A percentile compares a stretch with the other conserved stretches of the same genome.
Conservation (phyloP, 208 protist genomes). For the Acanthamoeba royreba region DNA sequence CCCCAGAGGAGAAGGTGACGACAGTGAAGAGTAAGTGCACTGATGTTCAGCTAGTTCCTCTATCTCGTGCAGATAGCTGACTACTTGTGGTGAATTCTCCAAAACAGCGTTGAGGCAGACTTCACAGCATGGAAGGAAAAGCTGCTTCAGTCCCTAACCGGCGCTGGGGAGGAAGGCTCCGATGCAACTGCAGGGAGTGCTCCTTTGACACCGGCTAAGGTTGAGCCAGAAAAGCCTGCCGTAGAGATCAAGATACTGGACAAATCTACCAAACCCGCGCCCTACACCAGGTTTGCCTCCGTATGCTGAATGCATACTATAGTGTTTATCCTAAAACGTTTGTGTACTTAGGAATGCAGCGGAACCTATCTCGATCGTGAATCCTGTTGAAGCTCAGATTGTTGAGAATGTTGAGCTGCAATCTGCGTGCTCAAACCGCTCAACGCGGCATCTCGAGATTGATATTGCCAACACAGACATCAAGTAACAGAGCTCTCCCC, state of each 20-base stretch:
- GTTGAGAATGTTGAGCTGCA: slow-evolving; percentile 62
- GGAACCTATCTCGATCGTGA: background rate
- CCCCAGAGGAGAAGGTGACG: slow-evolving; percentile 72
- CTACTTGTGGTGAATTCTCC: background rate
- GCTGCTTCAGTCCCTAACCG: background rate
- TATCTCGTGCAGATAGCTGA: background rate
- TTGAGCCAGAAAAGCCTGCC: background rate
- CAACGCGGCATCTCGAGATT: slow-evolving; percentile 86
- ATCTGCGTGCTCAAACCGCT: slow-evolving; percentile 58
- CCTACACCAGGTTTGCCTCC: background rate
- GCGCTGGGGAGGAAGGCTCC: background rate
- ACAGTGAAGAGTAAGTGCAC: slow-evolving; percentile 62
- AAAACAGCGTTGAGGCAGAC: slow-evolving; percentile 74
- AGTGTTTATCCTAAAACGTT: too few species aligned
- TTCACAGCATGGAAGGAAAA: slow-evolving; percentile 76
- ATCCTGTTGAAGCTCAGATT: slow-evolving; percentile 49
- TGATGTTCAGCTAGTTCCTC: background rate
- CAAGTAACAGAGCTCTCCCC: background rate
- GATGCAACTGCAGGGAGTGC: background rate
- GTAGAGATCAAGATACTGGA: background rate
- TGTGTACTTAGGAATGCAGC: background rate
- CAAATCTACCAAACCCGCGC: background rate
- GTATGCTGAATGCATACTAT: too few species aligned
- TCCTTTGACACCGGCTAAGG: background rate
- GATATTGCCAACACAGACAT: slow-evolving; percentile 63